Percentiles rank a stretch among this genome's conserved stretches.
Conservation (phyloP, 371 early-diverging fungal species). For the Mucor circinelloides region DNA sequence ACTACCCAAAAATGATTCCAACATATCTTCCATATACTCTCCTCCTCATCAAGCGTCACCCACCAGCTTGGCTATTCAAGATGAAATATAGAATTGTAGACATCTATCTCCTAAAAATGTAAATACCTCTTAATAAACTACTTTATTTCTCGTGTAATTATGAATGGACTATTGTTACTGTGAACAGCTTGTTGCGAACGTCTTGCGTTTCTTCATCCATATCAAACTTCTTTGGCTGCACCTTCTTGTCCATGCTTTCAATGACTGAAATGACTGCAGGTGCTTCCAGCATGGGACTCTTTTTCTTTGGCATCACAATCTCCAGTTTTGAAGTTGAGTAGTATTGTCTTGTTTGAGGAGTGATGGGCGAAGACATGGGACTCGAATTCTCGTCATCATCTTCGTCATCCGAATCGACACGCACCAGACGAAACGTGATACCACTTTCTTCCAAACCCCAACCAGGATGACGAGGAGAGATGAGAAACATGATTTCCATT, state of each 20-base stretch:
- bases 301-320: slow-evolving; percentile 16
- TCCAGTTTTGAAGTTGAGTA: slow-evolving; percentile 7
- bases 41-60: slow-evolving; percentile 16
- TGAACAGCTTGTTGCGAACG: slow-evolving; percentile 5
- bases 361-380: slow-evolving; percentile 1
- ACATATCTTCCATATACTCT: slow-evolving; percentile 9
- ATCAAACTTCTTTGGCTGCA: slow-evolving; percentile 25
- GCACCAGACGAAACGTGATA: slow-evolving; percentile 10
- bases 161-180: slow-evolving; percentile 10
- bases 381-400: background rate
- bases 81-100: background rate
- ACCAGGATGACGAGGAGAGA: slow-evolving; percentile 33
- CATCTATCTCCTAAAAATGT: background rate
- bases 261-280: slow-evolving; percentile 27
- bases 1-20: background rate
- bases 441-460: slow-evolving; percentile 22
- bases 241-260: slow-evolving; percentile 29
- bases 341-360: background rate
- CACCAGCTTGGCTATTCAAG: background rate
- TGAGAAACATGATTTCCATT: slow-evolving; percentile 30
- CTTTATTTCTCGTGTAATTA: background rate
- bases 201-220: slow-evolving; percentile 16
- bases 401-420: slow-evolving; percentile 6
- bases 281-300: slow-evolving; percentile 19
- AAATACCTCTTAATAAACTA: background rate